Conservation (phyloP, 1,284 basidiomycete species). For the Sanghuangporus weigelae region DNA sequence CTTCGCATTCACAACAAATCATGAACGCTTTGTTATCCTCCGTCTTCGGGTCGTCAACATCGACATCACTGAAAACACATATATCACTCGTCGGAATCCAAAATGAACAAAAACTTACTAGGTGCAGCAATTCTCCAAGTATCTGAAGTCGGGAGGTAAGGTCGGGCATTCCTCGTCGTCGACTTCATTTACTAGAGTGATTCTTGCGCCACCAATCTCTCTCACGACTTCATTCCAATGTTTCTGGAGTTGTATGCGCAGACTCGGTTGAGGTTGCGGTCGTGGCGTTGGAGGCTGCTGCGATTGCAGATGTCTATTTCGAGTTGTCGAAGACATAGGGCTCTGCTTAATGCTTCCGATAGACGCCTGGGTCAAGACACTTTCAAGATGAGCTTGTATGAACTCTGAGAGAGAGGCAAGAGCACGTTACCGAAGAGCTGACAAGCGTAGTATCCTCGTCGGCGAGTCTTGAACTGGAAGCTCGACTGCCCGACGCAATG, state of each 20-base stretch:
- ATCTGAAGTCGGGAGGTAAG: not conserved
- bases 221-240: not conserved
- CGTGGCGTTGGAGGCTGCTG: not conserved
- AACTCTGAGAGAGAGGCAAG: too few species aligned
- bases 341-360: not conserved
- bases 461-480: not conserved
- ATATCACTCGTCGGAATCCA: not conserved
- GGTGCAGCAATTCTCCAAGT: conserved; percentile 3
- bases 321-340: not conserved
- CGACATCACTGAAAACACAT: not conserved
- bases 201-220: not conserved
- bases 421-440: not conserved
- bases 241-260: not conserved
- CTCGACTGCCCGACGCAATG: not conserved
- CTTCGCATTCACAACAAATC: conserved; percentile 7
- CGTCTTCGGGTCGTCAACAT: not conserved
- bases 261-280: not conserved
- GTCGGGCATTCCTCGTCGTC: conserved; percentile 10
- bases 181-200: conserved; percentile 12
- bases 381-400: not conserved
- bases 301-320: too few species aligned
- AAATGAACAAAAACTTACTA: conserved; percentile 6
- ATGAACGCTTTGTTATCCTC: conserved; percentile 1
- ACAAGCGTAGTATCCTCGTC: not conserved
- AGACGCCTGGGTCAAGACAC: not conserved